Evolutionary conservation across 305 asterid genomes (phyloP).

Genomic region (Fraxinus velutina): DNA sequence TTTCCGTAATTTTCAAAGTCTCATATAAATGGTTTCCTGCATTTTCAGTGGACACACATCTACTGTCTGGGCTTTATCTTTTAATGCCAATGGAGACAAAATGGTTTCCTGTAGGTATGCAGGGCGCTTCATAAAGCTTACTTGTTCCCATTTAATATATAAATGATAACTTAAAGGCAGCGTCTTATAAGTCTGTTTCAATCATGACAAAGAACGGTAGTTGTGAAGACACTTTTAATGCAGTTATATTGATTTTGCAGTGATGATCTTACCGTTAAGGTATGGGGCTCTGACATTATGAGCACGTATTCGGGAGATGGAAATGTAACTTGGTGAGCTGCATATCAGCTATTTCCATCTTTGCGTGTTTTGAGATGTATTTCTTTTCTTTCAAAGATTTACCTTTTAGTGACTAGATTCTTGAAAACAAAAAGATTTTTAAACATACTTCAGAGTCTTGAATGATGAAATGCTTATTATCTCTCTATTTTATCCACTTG

Average conservation of each 20-base stretch:
- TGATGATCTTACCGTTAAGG: constrained; percentile 81
- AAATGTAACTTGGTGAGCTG: constrained; percentile 69
- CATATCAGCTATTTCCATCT: constrained; percentile 14
- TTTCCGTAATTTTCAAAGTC: constrained; percentile 13
- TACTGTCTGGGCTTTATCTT: constrained; percentile 80
- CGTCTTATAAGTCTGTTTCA: constrained; percentile 6
- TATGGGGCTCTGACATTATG: constrained; percentile 62
- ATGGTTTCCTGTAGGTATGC: constrained; percentile 92
- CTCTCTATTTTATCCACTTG: not conserved
- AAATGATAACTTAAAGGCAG: not conserved
- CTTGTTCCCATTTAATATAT: not conserved
- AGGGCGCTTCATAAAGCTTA: constrained; percentile 8
- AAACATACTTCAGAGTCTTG: not conserved
- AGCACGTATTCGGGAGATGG: constrained; percentile 49
- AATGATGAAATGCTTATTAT: not conserved
- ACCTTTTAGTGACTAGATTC: constrained; percentile 15
- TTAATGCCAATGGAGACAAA: constrained; percentile 66
- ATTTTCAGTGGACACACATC: constrained; percentile 67
- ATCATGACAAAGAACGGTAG: constrained; percentile 9
- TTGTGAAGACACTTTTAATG: constrained; percentile 18
- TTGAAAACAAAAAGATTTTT: not conserved
- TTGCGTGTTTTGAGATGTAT: not conserved
- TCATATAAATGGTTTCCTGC: constrained; percentile 1
- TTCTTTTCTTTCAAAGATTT: constrained; percentile 8
- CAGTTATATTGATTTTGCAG: constrained; percentile 43